These are phyloP conservation scores for Salix brachista DNA, from an alignment of 345 rosid genomes.

Conservation along the genomic window DNA sequence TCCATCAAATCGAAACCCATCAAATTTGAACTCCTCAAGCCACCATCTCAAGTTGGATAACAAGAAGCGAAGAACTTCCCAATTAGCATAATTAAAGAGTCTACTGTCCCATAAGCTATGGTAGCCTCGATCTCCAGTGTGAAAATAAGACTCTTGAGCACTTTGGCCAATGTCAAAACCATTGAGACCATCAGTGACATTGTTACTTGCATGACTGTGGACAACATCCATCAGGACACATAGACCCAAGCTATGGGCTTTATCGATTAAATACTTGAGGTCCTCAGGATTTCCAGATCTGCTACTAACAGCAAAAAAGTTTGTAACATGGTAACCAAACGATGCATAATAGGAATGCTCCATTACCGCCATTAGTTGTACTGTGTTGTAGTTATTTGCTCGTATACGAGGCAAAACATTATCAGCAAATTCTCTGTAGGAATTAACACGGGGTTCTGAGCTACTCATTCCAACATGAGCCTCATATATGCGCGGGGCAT, in stretches of 20 bases:
- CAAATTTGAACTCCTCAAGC: conserved; percentile 74
- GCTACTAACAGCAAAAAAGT: conserved; percentile 74
- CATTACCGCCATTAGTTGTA: conserved; percentile 78
- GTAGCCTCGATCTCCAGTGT: conserved; percentile 63
- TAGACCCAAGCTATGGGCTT: conserved; percentile 76
- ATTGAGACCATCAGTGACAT: conserved; percentile 71
- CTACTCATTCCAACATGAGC: conserved; percentile 89
- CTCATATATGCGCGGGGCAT: conserved; percentile 66
- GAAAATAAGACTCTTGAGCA: conserved; percentile 71
- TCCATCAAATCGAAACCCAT: conserved; percentile 77
- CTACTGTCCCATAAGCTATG: conserved; percentile 76
- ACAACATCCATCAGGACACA: conserved; percentile 66
- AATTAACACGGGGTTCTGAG: conserved; percentile 58
- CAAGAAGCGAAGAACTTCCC: conserved; percentile 87
- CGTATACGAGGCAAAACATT: conserved; percentile 63
- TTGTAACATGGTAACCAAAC: conserved; percentile 75
- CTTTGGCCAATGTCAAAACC: conserved; percentile 76
- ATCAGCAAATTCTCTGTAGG: conserved; percentile 78
- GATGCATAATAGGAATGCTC: conserved; percentile 84
- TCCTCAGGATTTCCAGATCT: conserved; percentile 81
- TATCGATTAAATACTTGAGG: conserved; percentile 73
- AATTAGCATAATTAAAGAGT: conserved; percentile 70
- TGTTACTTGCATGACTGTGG: conserved; percentile 78
- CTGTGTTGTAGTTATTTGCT: conserved; percentile 66
- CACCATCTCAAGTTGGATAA: conserved; percentile 83